Evolutionary conservation across 306 rosid species (phyloP), one percentile per base, ranked within the genome.

Genomic region (Oxytropis ochrocephala): DNA sequence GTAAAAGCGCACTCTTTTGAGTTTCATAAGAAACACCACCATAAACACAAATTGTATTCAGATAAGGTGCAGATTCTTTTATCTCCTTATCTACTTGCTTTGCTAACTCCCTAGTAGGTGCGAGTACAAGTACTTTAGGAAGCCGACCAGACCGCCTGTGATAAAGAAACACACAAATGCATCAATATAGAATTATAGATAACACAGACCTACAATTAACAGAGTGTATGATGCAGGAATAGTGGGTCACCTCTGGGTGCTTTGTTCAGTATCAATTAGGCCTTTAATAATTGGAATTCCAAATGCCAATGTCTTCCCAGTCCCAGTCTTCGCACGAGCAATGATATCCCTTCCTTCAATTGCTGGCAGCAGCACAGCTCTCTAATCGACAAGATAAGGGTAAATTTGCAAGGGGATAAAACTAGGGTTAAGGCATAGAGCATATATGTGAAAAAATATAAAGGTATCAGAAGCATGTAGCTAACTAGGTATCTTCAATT

Each of bases 51-150:
- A 94, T 96, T 4, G 97, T 84, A 75, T 55, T 85, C 27, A 93
- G 76, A 72, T 83, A 84, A 72, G 97, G 97, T 55, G 97, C 98
- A 50, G 98, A 88, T 73, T 93, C 97, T 42, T 93, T 79, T 56
- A 93, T 90, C 98, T 93, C 98, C 67, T 88, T 93, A 48, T 93
- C 98, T 6, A 93, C 98, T 81, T 93, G 98, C 85, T 82, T 93
- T 7, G 98, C 98, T 64, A 93, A 79, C 81, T 93, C 98, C 63
- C 98, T 88, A 30, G 98, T 93, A 21, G 98, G 98, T 18, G 98
- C 96, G 60, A 93, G 96, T 17, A 86, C 96, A 82, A 93, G 36
- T 30, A 57, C 87, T 74, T 80, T 82, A 38, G 97, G 97, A 77
- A 90, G 86, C 43, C 77, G 79, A 63, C 96, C 88, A 12, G 83